Conservation (phyloP, 495 filamentous ascomycete species). For the Neurospora sp. region DNA sequence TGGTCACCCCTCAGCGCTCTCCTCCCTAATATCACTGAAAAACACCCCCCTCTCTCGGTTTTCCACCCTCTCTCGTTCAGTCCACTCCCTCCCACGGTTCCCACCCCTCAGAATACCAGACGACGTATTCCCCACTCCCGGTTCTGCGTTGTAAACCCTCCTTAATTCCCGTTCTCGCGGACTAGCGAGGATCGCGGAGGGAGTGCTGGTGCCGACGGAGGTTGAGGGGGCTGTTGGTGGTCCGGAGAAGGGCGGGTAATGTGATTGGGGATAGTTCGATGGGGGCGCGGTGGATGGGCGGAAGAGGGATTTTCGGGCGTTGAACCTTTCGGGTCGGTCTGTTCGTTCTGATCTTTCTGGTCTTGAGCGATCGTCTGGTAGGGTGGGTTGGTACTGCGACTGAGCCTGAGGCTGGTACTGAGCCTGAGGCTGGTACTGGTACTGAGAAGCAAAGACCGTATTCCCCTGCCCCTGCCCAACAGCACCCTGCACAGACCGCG, state of each 20-base stretch:
- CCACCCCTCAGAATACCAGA: background rate
- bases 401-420: background rate
- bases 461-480: too few relatives aligned
- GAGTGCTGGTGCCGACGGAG: conserved; percentile 13
- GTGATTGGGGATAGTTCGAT: too few relatives aligned
- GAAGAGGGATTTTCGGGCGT: background rate
- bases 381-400: background rate
- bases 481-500: too few relatives aligned
- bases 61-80: background rate
- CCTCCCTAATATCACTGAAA: conserved; percentile 20
- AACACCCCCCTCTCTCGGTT: conserved; percentile 6
- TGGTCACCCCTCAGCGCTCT: conserved; percentile 7
- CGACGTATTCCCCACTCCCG: background rate
- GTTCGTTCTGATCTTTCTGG: background rate
- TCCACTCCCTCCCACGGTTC: background rate
- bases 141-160: conserved; percentile 7
- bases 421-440: background rate
- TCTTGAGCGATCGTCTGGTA: background rate
- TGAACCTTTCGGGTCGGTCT: background rate
- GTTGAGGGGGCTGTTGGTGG: background rate
- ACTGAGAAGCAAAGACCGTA: background rate
- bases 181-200: conserved; percentile 18
- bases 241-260: background rate
- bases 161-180: conserved; percentile 21
- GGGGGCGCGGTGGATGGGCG: background rate